Conservation (phyloP, 371 early-diverging fungal species). For the Mortierella sp. region DNA sequence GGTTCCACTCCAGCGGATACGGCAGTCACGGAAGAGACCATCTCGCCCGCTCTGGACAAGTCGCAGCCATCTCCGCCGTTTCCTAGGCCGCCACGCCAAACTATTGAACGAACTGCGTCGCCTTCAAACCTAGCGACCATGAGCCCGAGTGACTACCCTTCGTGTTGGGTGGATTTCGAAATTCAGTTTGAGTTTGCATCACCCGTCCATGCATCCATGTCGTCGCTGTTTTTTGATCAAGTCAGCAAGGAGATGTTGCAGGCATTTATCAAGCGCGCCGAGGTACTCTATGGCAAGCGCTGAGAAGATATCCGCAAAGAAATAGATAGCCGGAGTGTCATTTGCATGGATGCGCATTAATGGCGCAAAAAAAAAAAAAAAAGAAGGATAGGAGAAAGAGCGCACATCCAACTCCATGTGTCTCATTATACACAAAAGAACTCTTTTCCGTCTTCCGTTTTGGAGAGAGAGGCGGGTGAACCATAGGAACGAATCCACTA, state of each 20-base stretch:
- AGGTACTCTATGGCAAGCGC: conserved; percentile 63
- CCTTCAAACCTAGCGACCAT: conserved; percentile 38
- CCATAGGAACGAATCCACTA: too few relatives aligned
- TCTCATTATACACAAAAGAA: too few relatives aligned
- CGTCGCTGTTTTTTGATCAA: conserved; percentile 80
- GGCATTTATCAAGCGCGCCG: conserved; percentile 77
- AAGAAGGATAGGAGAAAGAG: too few relatives aligned
- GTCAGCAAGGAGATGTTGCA: conserved; percentile 77
- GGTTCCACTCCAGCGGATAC: not conserved
- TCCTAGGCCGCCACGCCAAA: conserved; percentile 13
- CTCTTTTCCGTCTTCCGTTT: too few relatives aligned
- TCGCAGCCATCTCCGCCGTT: conserved; percentile 5
- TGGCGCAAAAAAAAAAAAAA: too few relatives aligned
- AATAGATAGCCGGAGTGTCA: too few relatives aligned
- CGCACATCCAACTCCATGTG: too few relatives aligned
- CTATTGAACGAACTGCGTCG: conserved; percentile 26
- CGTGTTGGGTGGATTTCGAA: conserved; percentile 75
- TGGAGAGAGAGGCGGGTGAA: too few relatives aligned
- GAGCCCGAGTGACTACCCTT: conserved; percentile 59
- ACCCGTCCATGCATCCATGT: conserved; percentile 77
- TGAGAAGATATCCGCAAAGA: not conserved
- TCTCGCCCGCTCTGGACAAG: not conserved
- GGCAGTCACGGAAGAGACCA: not conserved
- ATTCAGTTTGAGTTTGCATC: conserved; percentile 86
- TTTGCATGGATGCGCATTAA: too few relatives aligned